Base-by-base conservation (phyloP, 2,329 filamentous ascomycete genomes). In the Cyphellophora attinorum region DNA sequence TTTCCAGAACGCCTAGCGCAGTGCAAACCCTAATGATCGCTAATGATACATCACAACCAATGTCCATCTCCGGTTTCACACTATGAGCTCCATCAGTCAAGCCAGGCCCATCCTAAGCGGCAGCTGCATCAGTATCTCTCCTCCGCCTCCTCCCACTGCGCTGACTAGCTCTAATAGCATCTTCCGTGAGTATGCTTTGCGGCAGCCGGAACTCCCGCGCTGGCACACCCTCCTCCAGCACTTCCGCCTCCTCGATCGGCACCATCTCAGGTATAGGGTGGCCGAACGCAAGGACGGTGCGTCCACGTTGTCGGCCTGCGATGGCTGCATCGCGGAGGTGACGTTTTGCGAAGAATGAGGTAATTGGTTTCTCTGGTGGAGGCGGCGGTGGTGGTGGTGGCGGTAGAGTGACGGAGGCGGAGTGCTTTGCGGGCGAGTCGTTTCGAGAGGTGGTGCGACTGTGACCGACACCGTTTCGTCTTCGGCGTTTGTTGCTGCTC, bases 331-430 rank as follows among this genome's bases (percentile, higher is more conserved):
- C 83, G 16, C 89, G 79, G 41, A 89, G 71, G 51, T 93, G 79
- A 15, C 72, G 76, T 59, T 91, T 86, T 12, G 70, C 58, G 54
- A 86, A 96, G 62, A 95, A 95, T 0, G 85, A 93, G n/a, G 67
- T 81, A 52, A 95, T 86, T 23, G 83, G 80, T 38, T 68, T 72
- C 11, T 64, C 56, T 19, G 64, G 52, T 36, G 57, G 48, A 35
- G 55, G 50, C 19, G 46, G 40, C 30, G 41, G 31, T 34, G 44
- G 39, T 11, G 45, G 29, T 39, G 58, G 38, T 23, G 49, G 15
- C 29, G 49, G 51, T 23, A 44, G 32, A 14, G 18, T 17, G 39
- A 19, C 34, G 46, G 13, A 35, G 34, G 18, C 35, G 19, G 19
- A 28, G 35, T 36, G 33, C 34, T 17, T 31, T 28, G 33, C 17